Conservation (phyloP, 2,329 filamentous ascomycete species). For the Rachicladosporium sp. region DNA sequence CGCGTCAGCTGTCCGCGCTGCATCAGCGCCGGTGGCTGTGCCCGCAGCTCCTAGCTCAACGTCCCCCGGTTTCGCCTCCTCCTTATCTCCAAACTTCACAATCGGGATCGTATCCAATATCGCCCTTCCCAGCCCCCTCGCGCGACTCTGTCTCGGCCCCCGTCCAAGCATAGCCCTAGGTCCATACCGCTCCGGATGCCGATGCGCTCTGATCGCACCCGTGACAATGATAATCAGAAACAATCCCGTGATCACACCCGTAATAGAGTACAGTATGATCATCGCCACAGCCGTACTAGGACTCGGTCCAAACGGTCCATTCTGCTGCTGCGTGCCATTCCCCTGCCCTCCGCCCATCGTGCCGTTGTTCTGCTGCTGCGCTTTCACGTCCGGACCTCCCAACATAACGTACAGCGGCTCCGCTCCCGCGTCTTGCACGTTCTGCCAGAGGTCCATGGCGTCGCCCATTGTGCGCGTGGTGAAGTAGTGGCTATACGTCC, state of each 20-base stretch:
- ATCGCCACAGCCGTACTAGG: slow-evolving; percentile 68
- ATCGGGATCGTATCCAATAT: slow-evolving; percentile 91
- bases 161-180: slow-evolving; percentile 59
- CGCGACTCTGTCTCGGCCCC: slow-evolving; percentile 65
- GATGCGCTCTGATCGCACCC: slow-evolving; percentile 76
- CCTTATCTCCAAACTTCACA: slow-evolving; percentile 79
- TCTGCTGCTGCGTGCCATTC: slow-evolving; percentile 29
- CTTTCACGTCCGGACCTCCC: slow-evolving; percentile 5
- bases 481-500: slow-evolving; percentile 10
- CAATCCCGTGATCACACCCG: slow-evolving; percentile 78
- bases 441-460: slow-evolving; percentile 22
- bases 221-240: slow-evolving; percentile 84
- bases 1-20: no score
- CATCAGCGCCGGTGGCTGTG: slow-evolving; percentile 1
- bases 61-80: slow-evolving; percentile 44
- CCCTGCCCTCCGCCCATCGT: neutral
- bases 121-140: slow-evolving; percentile 75
- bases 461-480: slow-evolving; percentile 24
- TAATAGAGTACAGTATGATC: slow-evolving; percentile 94
- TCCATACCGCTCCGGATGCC: slow-evolving; percentile 87
- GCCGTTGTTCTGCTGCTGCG: neutral
- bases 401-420: slow-evolving; percentile 26
- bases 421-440: slow-evolving; percentile 7
- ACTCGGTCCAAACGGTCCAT: slow-evolving; percentile 25
- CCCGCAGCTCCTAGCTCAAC: slow-evolving; percentile 30